A percentile compares a stretch with the other conserved stretches of the same genome.
phyloP scores from a whole-genome alignment of 495 filamentous ascomycete genomes.

The Xeromyces bisporus region DNA sequence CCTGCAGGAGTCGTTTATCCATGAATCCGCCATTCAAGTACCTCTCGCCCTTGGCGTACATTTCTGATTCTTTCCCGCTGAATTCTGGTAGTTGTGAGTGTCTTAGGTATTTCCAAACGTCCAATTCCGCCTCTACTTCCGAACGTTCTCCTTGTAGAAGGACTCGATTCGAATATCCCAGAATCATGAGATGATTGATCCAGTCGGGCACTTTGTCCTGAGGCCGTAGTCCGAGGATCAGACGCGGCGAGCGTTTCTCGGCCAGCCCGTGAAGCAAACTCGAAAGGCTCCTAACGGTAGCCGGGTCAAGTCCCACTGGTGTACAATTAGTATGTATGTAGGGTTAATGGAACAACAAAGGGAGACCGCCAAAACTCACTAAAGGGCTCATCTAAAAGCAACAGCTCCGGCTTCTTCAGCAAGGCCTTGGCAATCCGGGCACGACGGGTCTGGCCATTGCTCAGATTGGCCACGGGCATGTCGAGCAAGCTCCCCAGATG shows the following conservation, averaged over 20 bases:
- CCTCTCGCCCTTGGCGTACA: slow-evolving; percentile 3
- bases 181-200: slow-evolving; percentile 64
- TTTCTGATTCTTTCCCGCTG: slow-evolving; percentile 1
- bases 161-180: slow-evolving; percentile 44
- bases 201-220: slow-evolving; percentile 78
- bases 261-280: slow-evolving; percentile 49
- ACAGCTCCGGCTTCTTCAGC: slow-evolving; percentile 56
- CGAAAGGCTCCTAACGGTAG: slow-evolving; percentile 51
- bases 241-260: slow-evolving; percentile 42
- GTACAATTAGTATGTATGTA: slow-evolving; percentile 1
- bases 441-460: slow-evolving; percentile 80
- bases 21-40: slow-evolving; percentile 13
- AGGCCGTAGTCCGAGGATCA: slow-evolving; percentile 62
- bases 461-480: slow-evolving; percentile 72
- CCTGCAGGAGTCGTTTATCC: slow-evolving; percentile 15
- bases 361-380: slow-evolving; percentile 28
- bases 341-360: background rate
- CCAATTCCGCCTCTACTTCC: slow-evolving; percentile 7
- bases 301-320: slow-evolving; percentile 74
- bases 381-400: slow-evolving; percentile 88
- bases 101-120: slow-evolving; percentile 11
- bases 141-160: slow-evolving; percentile 18
- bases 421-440: slow-evolving; percentile 78
- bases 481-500: slow-evolving; percentile 45
- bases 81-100: background rate